A percentile compares a stretch with the other conserved stretches of the same genome.
phyloP scores from a whole-genome alignment of 2,329 filamentous ascomycete genomes.

The Cyclaneusma minus region DNA sequence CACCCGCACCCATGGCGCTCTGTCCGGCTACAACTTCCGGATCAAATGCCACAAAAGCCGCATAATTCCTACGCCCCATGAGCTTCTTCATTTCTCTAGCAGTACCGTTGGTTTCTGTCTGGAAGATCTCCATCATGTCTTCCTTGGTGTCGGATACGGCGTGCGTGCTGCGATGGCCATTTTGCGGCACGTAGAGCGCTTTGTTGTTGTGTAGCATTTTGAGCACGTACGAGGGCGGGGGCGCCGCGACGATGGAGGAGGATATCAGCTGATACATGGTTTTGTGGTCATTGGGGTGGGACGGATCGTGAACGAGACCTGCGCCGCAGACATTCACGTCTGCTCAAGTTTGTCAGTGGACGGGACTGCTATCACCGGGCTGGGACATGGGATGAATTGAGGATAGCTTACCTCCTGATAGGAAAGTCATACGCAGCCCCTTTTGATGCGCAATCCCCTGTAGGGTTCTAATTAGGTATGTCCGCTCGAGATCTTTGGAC shows the following conservation, averaged over 20 bases:
- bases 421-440: constrained; percentile 88
- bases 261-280: constrained; percentile 99
- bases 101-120: constrained; percentile 76
- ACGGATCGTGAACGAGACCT: constrained; percentile 84
- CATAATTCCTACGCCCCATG: constrained; percentile 87
- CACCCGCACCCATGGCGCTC: constrained; percentile 14
- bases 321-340: constrained; percentile 84
- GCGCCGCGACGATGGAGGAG: constrained; percentile 80
- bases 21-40: constrained; percentile 52
- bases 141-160: constrained; percentile 86
- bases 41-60: constrained; percentile 87
- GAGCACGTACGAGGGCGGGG: constrained; percentile 70
- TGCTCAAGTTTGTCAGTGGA: constrained; percentile 14
- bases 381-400: background rate
- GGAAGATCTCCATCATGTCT: constrained; percentile 99
- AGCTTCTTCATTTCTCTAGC: constrained; percentile 75
- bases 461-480: constrained; percentile 87
- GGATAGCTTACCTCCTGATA: constrained; percentile 57
- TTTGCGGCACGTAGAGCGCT: constrained; percentile 76
- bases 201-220: constrained; percentile 95
- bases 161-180: constrained; percentile 57
- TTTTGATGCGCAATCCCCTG: constrained; percentile 94
- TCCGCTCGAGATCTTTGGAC: constrained; percentile 90
- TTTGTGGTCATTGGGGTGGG: constrained; percentile 85
- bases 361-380: too few relatives aligned